These are phyloP conservation scores for Rhodamnia argentea DNA, from an alignment of 345 rosid species.

Conservation along the genomic window DNA sequence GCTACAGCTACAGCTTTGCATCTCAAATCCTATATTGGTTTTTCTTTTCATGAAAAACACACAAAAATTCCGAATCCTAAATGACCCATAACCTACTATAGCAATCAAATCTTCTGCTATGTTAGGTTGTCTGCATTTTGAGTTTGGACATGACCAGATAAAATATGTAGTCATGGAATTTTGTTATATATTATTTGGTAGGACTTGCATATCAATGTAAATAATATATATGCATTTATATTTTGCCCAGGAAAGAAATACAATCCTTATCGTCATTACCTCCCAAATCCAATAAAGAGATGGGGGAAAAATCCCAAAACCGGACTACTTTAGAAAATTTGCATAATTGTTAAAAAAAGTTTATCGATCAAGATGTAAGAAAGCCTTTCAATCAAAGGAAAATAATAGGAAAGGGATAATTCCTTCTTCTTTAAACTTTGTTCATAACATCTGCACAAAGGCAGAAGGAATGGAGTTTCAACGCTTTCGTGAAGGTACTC, in stretches of 20 bases:
- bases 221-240: not conserved
- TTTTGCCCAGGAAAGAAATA: not conserved
- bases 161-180: not conserved
- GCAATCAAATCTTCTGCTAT: not conserved
- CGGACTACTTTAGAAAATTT: no score
- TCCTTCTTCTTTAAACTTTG: not conserved
- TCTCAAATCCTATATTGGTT: not conserved
- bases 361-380: not conserved
- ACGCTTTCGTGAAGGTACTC: no score
- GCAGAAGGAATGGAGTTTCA: no score
- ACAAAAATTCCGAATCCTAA: not conserved
- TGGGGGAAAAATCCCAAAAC: not conserved
- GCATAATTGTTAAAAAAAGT: not conserved
- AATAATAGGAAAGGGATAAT: not conserved
- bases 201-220: not conserved
- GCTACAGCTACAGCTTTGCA: not conserved
- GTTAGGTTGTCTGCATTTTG: not conserved
- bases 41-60: not conserved
- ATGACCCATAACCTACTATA: not conserved
- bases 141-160: not conserved
- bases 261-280: not conserved
- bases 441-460: not conserved
- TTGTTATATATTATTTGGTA: not conserved
- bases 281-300: not conserved
- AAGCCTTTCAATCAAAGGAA: not conserved